These are phyloP conservation scores for Perilla frutescens DNA, from an alignment of 257 asterid genomes.

Conservation along the genomic window DNA sequence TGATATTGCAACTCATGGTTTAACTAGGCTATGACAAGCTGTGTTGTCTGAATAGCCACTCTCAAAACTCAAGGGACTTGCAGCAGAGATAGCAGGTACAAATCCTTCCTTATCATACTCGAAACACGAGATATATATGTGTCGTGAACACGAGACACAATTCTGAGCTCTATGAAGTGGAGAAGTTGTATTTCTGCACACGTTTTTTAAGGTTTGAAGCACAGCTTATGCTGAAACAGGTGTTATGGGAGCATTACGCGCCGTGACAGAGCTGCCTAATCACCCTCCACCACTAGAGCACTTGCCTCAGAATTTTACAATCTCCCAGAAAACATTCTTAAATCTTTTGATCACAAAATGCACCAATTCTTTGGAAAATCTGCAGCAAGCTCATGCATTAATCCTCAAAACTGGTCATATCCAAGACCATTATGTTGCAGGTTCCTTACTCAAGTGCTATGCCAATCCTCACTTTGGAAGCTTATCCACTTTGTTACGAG, in stretches of 20 bases:
- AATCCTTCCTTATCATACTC: no score
- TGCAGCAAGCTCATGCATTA: constrained; percentile 53
- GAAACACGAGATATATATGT: no score
- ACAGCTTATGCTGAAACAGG: background rate
- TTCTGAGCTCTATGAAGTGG: background rate
- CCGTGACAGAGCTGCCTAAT: constrained; percentile 35
- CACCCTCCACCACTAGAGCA: constrained; percentile 22
- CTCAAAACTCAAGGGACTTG: no score
- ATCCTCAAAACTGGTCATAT: constrained; percentile 51
- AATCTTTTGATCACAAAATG: constrained; percentile 51
- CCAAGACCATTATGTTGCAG: constrained; percentile 56
- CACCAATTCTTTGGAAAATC: constrained; percentile 39
- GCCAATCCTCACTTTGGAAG: constrained; percentile 49
- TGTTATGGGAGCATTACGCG: constrained; percentile 31
- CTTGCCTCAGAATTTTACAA: constrained; percentile 23
- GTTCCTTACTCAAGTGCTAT: constrained; percentile 49
- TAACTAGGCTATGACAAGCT: no score
- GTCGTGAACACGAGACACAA: no score
- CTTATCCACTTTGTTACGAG: constrained; percentile 21
- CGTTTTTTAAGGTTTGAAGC: background rate
- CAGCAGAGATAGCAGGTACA: no score
- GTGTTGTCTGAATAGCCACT: no score
- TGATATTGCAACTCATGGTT: no score
- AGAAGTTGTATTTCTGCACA: no score
- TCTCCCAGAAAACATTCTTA: constrained; percentile 45